A percentile compares a stretch with the other conserved stretches of the same genome.
These are phyloP conservation scores for Chloromonas sp. DNA, from an alignment of 163 green algal species.

Conservation along the genomic window DNA sequence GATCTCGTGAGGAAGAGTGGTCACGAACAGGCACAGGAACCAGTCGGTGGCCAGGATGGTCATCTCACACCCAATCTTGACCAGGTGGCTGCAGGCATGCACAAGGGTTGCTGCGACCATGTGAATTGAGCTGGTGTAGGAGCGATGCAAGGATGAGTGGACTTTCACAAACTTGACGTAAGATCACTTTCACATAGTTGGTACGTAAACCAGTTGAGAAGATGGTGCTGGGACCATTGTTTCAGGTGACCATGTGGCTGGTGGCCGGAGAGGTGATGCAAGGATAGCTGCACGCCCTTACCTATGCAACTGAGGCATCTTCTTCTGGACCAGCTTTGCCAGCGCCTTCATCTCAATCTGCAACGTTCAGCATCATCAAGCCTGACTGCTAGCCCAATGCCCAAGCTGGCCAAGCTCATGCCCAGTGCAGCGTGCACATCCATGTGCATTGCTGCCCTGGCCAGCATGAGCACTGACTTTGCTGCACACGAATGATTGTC, in stretches of 20 bases:
- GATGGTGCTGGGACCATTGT: neutral
- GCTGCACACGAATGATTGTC: neutral
- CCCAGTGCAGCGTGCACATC: neutral
- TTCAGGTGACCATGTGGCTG: neutral
- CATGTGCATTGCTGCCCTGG: too few species aligned
- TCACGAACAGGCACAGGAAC: neutral
- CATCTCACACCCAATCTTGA: neutral
- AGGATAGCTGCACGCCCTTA: neutral
- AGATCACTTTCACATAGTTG: neutral
- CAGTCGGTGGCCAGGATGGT: conserved; percentile 2
- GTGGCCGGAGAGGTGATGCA: neutral
- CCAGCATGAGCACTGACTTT: neutral
- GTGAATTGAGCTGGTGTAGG: neutral
- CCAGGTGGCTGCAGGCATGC: neutral
- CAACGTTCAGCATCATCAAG: neutral
- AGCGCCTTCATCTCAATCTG: neutral
- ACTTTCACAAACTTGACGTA: neutral
- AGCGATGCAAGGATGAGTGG: neutral
- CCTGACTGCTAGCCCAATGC: neutral
- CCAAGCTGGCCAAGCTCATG: neutral
- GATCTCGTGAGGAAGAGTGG: neutral
- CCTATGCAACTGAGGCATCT: neutral
- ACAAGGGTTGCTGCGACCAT: neutral
- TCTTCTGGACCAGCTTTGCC: neutral
- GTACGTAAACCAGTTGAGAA: neutral